phyloP scores from a whole-genome alignment of 2,329 filamentous ascomycete species.

The Ciborinia camelliae region DNA sequence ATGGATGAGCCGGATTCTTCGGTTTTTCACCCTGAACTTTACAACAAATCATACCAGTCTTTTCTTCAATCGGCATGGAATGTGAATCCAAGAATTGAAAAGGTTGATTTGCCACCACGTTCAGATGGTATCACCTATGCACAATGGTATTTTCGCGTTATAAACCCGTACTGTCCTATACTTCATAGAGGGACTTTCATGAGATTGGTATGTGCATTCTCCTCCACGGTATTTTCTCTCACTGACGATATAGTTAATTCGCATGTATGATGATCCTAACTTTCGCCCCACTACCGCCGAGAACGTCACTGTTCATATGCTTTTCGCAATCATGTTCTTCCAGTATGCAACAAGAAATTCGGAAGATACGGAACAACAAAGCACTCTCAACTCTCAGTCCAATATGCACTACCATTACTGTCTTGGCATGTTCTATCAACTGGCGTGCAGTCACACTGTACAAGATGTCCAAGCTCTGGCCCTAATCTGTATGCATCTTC shows the following conservation, averaged over 20 bases:
- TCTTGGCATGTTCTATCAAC: constrained; percentile 63
- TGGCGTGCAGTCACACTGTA: constrained; percentile 59
- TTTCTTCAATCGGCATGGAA: constrained; percentile 65
- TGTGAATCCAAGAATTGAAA: constrained; percentile 53
- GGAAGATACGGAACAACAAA: constrained; percentile 51
- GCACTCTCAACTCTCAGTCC: constrained; percentile 59
- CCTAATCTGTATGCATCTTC: constrained; percentile 68
- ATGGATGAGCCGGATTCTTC: constrained; percentile 55
- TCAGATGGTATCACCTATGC: constrained; percentile 65
- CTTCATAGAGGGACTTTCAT: constrained; percentile 75
- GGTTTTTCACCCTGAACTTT: constrained; percentile 47
- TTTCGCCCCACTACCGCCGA: constrained; percentile 63
- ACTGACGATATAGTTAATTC: constrained; percentile 48
- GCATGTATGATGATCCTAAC: constrained; percentile 66
- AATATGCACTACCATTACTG: constrained; percentile 78
- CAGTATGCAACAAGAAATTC: constrained; percentile 71
- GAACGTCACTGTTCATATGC: constrained; percentile 70
- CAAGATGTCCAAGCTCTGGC: constrained; percentile 69
- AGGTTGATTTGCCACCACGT: constrained; percentile 59
- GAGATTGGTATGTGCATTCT: constrained; percentile 52
- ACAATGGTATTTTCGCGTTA: constrained; percentile 70
- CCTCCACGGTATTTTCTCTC: not conserved
- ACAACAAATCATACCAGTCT: constrained; percentile 70
- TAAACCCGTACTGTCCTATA: constrained; percentile 70
- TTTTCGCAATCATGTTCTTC: constrained; percentile 74